Percentiles rank a stretch among this genome's conserved stretches.
These are phyloP conservation scores for Periconia sp. DNA, from an alignment of 2,329 filamentous ascomycete species.

Conservation along the genomic window DNA sequence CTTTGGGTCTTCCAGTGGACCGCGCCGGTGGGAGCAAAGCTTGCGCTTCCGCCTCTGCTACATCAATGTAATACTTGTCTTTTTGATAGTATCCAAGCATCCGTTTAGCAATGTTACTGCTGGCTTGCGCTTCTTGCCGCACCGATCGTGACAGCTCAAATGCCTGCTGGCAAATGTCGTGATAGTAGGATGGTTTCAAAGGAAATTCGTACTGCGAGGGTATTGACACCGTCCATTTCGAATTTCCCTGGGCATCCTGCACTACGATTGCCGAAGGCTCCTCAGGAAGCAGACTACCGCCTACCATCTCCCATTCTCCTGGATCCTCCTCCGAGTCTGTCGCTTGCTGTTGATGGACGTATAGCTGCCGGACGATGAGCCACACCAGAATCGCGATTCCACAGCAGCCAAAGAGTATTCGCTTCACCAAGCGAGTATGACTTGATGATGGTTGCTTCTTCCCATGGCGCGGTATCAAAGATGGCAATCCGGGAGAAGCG, in stretches of 20 bases:
- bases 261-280: conserved; percentile 76
- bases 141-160: conserved; percentile 66
- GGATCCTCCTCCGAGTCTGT: conserved; percentile 25
- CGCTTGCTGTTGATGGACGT: conserved; percentile 22
- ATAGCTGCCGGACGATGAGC: conserved; percentile 48
- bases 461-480: conserved; percentile 68
- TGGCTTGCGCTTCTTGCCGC: conserved; percentile 39
- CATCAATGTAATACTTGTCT: conserved; percentile 76
- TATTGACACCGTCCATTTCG: conserved; percentile 83
- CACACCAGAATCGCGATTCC: conserved; percentile 59
- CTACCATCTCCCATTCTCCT: conserved; percentile 70
- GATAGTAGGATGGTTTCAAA: conserved; percentile 68
- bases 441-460: conserved; percentile 66
- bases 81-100: conserved; percentile 62
- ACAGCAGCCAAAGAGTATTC: conserved; percentile 61
- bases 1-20: conserved; percentile 43
- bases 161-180: conserved; percentile 71
- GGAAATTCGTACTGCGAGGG: conserved; percentile 72
- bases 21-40: conserved; percentile 63
- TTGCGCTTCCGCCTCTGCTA: conserved; percentile 70
- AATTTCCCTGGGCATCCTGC: conserved; percentile 66
- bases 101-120: conserved; percentile 33
- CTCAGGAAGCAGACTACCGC: conserved; percentile 69
- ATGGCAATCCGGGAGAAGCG: conserved; percentile 73
- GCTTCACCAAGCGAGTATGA: conserved; percentile 61